Conservation (phyloP, 768 basidiomycete genomes). For the Hygrocybe coccinea region DNA sequence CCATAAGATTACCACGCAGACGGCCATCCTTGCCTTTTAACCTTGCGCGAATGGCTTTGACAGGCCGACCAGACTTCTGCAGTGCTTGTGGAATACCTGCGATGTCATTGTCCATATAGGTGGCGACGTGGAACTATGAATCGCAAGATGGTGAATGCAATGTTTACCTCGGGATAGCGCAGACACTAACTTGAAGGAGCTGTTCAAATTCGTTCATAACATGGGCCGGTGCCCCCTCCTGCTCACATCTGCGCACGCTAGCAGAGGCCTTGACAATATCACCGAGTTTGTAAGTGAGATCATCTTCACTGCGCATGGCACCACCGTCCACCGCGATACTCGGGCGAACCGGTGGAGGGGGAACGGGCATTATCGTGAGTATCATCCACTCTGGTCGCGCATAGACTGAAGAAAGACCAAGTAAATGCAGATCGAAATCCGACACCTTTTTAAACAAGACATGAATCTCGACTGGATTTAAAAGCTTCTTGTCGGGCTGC, state of each 20-base stretch:
- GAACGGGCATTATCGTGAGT: constrained; percentile 93
- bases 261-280: constrained; percentile 95
- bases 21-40: constrained; percentile 99
- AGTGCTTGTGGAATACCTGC: constrained; percentile 96
- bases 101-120: constrained; percentile 99
- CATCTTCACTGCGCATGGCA: constrained; percentile 94
- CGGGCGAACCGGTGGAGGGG: constrained; percentile 95
- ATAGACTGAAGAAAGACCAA: constrained; percentile 93
- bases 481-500: constrained; percentile 76
- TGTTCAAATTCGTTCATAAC: constrained; percentile 96
- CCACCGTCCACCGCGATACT: constrained; percentile 97
- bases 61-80: constrained; percentile 95
- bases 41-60: constrained; percentile 96
- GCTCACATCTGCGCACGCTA: constrained; percentile 86
- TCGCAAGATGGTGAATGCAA: constrained; percentile 1
- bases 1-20: constrained; percentile 97
- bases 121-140: constrained; percentile 90
- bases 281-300: constrained; percentile 95
- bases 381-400: constrained; percentile 99
- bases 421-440: constrained; percentile 76
- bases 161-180: background rate
- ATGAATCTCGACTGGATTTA: constrained; percentile 86
- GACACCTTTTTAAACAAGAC: constrained; percentile 95
- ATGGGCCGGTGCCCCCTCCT: constrained; percentile 94
- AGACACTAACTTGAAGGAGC: constrained; percentile 73